Base-by-base conservation (phyloP, 2,329 filamentous ascomycete species). In the Setomelanomma holmii region DNA sequence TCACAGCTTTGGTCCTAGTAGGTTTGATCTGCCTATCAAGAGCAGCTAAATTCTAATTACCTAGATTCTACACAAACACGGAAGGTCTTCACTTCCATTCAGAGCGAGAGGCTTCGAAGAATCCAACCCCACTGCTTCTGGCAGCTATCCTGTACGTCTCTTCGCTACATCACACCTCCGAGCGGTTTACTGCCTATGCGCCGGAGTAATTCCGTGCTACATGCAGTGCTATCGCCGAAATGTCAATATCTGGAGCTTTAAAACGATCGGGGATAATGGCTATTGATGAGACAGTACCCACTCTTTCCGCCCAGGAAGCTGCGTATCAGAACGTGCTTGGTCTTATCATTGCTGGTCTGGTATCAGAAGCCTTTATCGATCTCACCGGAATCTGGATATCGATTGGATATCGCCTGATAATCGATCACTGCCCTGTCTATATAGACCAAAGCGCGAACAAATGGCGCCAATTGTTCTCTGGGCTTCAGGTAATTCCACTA, bases 71-170 rank as follows among this genome's bases (percentile, higher is more conserved):
- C 49, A 75, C 77, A 24, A 76, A 72, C 27, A 78, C 79, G 72
- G 77, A 76, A 0, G 76, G 76, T 1, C 58, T 80, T 3, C 78
- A 80, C 53, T 80, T 80, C 43, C 68, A 80, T 10, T 77, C 78
- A 0, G 72, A 69, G 17, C 78, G 75, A 24, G 74, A 77, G 56
- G 76, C 67, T 0, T 79, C 79, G 23, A 79, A 77, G 0, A 69
- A 72, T 0, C 78, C 78, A 0, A 73, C 70, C 12, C 78, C 78
- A 1, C 64, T 80, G 1, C 67, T 80, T 8, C 61, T 80, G 5
- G 77, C 77, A 3, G 73, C 78, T 0, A 79, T 80, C 47, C 68
- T 80, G 0, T 79, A 79, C 60, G 56, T 58, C 16, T 56, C 56
- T 5, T 41, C 78, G 67, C 64, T 79, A 63, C 27, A 77, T 66